Conservation (phyloP, 768 basidiomycete genomes). For the Termitomyces sp. region DNA sequence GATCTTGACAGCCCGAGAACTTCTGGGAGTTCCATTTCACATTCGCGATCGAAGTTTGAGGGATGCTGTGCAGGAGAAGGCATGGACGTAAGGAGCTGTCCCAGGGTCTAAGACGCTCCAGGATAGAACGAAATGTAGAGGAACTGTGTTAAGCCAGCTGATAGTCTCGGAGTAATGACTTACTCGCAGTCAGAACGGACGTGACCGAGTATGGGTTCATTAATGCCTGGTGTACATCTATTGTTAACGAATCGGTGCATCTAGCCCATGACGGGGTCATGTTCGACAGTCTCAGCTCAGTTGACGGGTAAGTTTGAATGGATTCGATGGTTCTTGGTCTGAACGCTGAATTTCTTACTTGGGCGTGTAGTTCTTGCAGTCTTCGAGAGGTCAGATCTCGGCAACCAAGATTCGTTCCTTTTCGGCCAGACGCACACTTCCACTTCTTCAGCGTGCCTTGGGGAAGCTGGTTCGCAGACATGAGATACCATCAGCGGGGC, state of each 20-base stretch:
- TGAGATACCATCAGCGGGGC: not conserved
- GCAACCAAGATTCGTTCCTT: constrained; percentile 1
- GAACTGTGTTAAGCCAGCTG: constrained; percentile 3
- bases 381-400: constrained; percentile 7
- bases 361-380: not conserved
- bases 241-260: not conserved
- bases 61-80: constrained; percentile 18
- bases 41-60: constrained; percentile 12
- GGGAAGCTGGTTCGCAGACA: not conserved
- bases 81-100: constrained; percentile 1
- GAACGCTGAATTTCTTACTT: not conserved
- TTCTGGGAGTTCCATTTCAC: not conserved
- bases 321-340: not conserved
- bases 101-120: not conserved
- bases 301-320: not conserved
- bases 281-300: constrained; percentile 3
- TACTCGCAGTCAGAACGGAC: not conserved
- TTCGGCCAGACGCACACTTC: constrained; percentile 6
- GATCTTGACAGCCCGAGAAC: constrained; percentile 14
- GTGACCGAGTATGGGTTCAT: constrained; percentile 10
- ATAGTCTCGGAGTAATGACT: not conserved
- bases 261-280: not conserved
- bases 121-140: not conserved
- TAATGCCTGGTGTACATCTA: not conserved
- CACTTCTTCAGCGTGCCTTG: constrained; percentile 12